Percentiles rank a stretch among this genome's conserved stretches.
Conservation (phyloP, 1,139 yeast species). For the Arxiozyma slooffiae region DNA sequence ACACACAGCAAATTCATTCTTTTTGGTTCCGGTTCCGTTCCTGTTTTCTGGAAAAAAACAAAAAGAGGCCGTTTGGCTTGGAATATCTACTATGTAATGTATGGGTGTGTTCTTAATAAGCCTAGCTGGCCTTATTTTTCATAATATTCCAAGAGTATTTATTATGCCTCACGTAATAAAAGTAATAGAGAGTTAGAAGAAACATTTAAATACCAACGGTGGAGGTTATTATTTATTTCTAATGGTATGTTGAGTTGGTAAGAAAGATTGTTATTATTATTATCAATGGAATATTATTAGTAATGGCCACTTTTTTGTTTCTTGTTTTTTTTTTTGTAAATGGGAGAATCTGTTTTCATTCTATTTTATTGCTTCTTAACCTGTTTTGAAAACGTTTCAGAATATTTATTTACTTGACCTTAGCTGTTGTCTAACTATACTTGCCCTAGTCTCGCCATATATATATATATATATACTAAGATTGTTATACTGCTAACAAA, state of each 20-base stretch:
- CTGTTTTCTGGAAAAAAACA: neutral
- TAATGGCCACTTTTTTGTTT: too few relatives aligned
- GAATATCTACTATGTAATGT: neutral
- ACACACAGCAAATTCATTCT: too few relatives aligned
- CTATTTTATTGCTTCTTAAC: neutral
- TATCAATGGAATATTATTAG: neutral
- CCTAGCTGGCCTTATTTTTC: neutral
- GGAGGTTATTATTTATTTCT: too few relatives aligned
- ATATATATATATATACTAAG: neutral
- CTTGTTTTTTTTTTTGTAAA: neutral
- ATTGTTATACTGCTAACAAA: neutral
- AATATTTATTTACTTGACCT: too few relatives aligned
- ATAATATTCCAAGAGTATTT: too few relatives aligned
- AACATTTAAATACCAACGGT: too few relatives aligned
- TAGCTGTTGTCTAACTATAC: neutral
- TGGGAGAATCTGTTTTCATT: neutral
- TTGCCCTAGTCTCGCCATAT: neutral
- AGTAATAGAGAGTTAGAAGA: too few relatives aligned
- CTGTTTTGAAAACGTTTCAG: neutral
- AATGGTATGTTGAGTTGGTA: too few relatives aligned
- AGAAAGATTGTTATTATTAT: too few relatives aligned
- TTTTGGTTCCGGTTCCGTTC: too few relatives aligned
- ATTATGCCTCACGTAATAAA: too few relatives aligned
- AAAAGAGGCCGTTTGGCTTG: neutral
- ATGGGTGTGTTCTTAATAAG: neutral